Base-by-base conservation (phyloP, 768 basidiomycete genomes). In the Lactifluus piperatus region DNA sequence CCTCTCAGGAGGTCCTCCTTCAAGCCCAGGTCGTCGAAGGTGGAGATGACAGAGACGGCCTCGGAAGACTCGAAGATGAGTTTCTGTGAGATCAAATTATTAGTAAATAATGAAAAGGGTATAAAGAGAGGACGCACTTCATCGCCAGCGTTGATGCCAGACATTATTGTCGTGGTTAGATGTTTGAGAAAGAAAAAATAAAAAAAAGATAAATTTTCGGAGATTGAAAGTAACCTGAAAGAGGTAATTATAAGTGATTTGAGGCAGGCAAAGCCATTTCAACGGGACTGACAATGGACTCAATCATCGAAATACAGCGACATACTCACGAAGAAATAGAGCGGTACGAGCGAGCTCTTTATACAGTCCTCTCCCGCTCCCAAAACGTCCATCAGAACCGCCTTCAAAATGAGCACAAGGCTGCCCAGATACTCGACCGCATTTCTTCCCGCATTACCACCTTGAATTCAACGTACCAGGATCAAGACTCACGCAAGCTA, bases 251-350 rank as follows among this genome's bases (percentile, higher is more conserved):
- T 39, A 32, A 32, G 30, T 7, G 7, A 32, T 32, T 32, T 32
- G n/a, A n/a, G 34, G 11, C 34, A 39, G 18, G 16, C 37, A 39
- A 18, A n/a, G n/a, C n/a, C n/a, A n/a, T 39, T 16, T 5, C 14
- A 39, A 49, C 54, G 20, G 24, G 47, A 45, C n/a, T 48, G 34
- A 58, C 58, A 45, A 97, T 97, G 94, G 93, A 97, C 79, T 94
- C 91, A 47, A 77, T 91, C 67, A 78, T 97, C 69, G 95, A 99
- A 74, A 75, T 90, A n/a, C 90, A 95, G 69, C 85, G 95, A 53
- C 93, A 94, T 67, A 89, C 87, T 13, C 95, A 98, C 74, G 94
- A 97, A 74, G 94, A 97, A 71, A 80, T 93, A 26, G 95, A 99
- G 74, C 85, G 89, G 53, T 89, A 92, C 65, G 89, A 98, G 71